Conservation (phyloP, 768 basidiomycete genomes). For the Boletus bicolor region DNA sequence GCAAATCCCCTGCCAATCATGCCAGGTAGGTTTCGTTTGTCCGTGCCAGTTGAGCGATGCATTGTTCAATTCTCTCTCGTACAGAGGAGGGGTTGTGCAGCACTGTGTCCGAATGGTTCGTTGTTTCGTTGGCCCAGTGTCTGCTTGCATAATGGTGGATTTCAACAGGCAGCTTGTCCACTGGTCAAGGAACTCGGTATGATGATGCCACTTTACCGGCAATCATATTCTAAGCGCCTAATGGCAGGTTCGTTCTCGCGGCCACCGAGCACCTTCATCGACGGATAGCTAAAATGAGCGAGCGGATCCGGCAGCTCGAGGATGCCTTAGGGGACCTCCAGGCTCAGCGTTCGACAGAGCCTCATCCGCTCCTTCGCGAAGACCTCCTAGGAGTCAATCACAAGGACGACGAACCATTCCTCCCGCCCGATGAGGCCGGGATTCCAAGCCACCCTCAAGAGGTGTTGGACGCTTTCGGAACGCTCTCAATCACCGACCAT, state of each 20-base stretch:
- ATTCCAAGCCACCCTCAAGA: constrained; percentile 33
- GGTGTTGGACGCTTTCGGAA: constrained; percentile 56
- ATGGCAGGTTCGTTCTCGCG: constrained; percentile 52
- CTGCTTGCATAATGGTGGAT: neutral
- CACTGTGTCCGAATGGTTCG: constrained; percentile 70
- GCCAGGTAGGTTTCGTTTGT: constrained; percentile 45
- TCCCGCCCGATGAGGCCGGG: constrained; percentile 26
- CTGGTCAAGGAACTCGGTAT: constrained; percentile 75
- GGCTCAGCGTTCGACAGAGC: constrained; percentile 46
- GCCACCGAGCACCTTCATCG: constrained; percentile 65
- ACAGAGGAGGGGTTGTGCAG: constrained; percentile 64
- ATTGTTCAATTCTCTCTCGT: constrained; percentile 3
- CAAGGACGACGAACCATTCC: constrained; percentile 23
- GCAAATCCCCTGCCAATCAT: constrained; percentile 75
- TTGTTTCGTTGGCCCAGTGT: constrained; percentile 10
- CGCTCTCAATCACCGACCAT: constrained; percentile 56
- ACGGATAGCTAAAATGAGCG: constrained; percentile 49
- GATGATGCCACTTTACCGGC: constrained; percentile 10
- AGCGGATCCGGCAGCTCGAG: constrained; percentile 57
- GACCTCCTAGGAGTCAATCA: constrained; percentile 41
- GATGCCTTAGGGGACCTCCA: constrained; percentile 56
- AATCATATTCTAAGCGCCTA: constrained; percentile 7
- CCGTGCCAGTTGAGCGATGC: neutral
- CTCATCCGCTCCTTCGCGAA: constrained; percentile 58
- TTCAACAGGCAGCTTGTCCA: constrained; percentile 60